Evolutionary conservation across 805 yeast genomes (phyloP).

Genomic region (Cyberlindnera sargentensis): DNA sequence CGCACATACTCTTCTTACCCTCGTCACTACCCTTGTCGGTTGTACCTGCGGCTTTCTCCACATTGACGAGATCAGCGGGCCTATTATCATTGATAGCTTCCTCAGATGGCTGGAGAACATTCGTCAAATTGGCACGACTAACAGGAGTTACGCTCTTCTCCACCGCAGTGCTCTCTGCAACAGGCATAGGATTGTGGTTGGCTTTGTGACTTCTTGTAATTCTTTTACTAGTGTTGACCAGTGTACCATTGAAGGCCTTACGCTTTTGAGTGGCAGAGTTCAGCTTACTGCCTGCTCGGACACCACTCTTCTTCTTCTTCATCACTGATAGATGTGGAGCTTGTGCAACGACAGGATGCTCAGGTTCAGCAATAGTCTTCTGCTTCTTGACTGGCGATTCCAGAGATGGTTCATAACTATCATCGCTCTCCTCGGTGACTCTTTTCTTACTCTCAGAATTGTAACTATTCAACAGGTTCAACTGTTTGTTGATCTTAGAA

Average conservation of each 20-base stretch:
- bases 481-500: background rate
- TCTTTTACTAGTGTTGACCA: too few relatives aligned
- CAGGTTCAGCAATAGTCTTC: background rate
- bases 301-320: background rate
- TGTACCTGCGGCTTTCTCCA: background rate
- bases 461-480: too few relatives aligned
- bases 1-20: too few relatives aligned
- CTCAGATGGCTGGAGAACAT: background rate
- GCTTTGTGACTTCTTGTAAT: background rate
- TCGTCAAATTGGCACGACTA: background rate
- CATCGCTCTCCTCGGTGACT: background rate
- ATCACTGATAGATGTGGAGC: too few relatives aligned
- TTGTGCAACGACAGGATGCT: too few relatives aligned
- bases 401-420: constrained; percentile 1
- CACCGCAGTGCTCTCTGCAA: constrained; percentile 2
- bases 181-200: background rate
- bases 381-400: background rate
- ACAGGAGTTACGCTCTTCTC: background rate
- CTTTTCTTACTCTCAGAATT: background rate
- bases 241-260: too few relatives aligned
- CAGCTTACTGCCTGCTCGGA: background rate
- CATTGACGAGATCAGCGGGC: background rate
- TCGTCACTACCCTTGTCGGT: too few relatives aligned
- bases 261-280: background rate
- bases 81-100: too few relatives aligned